Base-by-base conservation (phyloP, 2,329 filamentous ascomycete genomes). In the Aspergillus pseudoviridinutans region DNA sequence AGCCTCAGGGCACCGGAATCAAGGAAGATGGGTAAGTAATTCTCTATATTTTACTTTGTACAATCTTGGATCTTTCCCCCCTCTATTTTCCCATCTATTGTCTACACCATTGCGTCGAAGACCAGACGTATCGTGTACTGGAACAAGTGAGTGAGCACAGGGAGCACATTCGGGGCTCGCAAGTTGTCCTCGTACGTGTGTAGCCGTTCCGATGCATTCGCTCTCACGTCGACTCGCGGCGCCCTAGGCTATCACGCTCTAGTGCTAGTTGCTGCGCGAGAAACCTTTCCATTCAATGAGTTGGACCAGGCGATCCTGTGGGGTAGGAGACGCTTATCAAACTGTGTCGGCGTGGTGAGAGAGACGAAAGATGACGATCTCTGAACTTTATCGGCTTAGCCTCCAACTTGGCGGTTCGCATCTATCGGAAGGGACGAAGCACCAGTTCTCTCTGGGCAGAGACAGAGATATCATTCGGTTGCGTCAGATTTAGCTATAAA, bases 21-120 rank as follows among this genome's bases (percentile, higher is more conserved):
- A 95, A 95, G 77, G 91, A 95, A 84, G 91, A 95, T 72, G 91
- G 91, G 91, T 95, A 87, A 92, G 91, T 86, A n/a, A 12, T 49
- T 25, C n/a, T 54, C 49, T 54, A 35, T 49, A 47, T 27, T 46
- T 28, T 17, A 42, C 25, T 25, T 55, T n/a, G 44, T 42, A 29
- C 50, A 28, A 42, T 35, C 50, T 27, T 49, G 58, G 57, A 29
- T 29, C 4, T 25, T 58, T 64, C 67, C 62, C 64, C 63, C 61
- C 64, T 58, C 60, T 66, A 28, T 54, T 41, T 41, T 58, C 50
- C 41, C 28, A 51, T 55, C 20, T 56, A 44, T 57, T 50, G 53
- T 56, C 32, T 28, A 49, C n/a, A 49, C 47, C 47, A 35, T 35
- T 38, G 32, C 14, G 32, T 17, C 12, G 32, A 17, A 38, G 12